Evolutionary conservation across 495 filamentous ascomycete species (phyloP), one percentile per base, ranked within the genome.

Genomic region (Parachaetomium inaequale): DNA sequence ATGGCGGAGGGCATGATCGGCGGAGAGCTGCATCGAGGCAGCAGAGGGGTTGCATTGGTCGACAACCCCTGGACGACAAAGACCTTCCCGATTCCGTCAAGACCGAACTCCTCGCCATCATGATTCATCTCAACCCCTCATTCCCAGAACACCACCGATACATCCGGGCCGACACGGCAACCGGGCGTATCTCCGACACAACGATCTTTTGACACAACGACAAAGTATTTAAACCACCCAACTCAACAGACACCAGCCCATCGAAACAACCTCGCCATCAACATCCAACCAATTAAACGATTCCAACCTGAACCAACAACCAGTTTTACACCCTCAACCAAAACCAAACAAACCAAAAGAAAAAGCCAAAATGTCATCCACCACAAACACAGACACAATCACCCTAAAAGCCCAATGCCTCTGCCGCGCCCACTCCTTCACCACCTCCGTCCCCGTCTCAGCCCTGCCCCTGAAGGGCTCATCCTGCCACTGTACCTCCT

Each of bases 401-500:
- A 46, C 61, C 51, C 46, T 75, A 25, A 51, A 43, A 0, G 71
- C 71, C 5, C 65, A 63, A 36, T 75, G 73, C 59, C 71, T 74
- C 52, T 75, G 73, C 73, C 47, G 63, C 32, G n/a, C 65, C 7
- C 71, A 70, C 25, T 40, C 61, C 61, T 74, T 74, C 67, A 66
- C 63, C n/a, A 47, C 66, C 28, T 1, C 15, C 7, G 21, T 74
- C 17, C 60, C 66, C 49, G 10, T 19, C 25, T 43, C 69, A 52
- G 28, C 45, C 31, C 66, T 75, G 8, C 75, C 73, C 2, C 64
- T 74, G 17, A 4, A 52, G 3, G 62, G 62, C 10, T 62, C 63
- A 5, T 68, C 55, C 63, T 79, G 77, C 72, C 77, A 79, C 72
- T 79, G 77, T 70, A 66, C 54, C 29, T 77, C 76, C 14, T 79